Conservation (phyloP, 768 basidiomycete genomes). For the Tricholoma terreum region DNA sequence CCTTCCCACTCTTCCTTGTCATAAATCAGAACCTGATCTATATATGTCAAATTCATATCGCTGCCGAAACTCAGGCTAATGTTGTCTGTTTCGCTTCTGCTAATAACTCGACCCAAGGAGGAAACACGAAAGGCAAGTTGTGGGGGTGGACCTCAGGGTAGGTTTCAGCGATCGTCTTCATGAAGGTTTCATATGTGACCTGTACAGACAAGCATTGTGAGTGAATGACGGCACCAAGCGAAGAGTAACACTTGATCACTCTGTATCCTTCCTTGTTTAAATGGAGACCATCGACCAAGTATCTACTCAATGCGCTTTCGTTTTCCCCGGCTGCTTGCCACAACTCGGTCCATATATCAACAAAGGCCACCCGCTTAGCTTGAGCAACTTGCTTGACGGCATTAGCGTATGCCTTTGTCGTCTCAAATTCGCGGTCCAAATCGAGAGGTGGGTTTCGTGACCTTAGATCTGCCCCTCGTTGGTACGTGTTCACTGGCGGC, state of each 20-base stretch:
- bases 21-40: neutral
- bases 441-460: constrained; percentile 46
- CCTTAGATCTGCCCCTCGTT: constrained; percentile 49
- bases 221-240: neutral
- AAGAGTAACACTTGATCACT: constrained; percentile 37
- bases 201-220: constrained; percentile 24
- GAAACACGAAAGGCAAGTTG: constrained; percentile 55
- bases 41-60: neutral
- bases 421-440: constrained; percentile 60
- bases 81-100: no score
- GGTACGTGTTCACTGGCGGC: constrained; percentile 72
- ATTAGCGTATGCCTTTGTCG: constrained; percentile 66
- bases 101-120: constrained; percentile 39
- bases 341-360: constrained; percentile 74
- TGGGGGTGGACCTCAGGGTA: constrained; percentile 73
- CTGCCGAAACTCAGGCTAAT: neutral
- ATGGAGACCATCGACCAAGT: constrained; percentile 77
- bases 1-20: no score
- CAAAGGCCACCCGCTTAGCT: constrained; percentile 53
- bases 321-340: constrained; percentile 70
- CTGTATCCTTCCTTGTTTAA: constrained; percentile 71
- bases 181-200: constrained; percentile 65
- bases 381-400: constrained; percentile 61
- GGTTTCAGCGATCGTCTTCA: constrained; percentile 49
- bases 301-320: constrained; percentile 48